These are phyloP conservation scores for Syncephalis fuscata DNA, from an alignment of 371 early-diverging fungal genomes.

Conservation along the genomic window DNA sequence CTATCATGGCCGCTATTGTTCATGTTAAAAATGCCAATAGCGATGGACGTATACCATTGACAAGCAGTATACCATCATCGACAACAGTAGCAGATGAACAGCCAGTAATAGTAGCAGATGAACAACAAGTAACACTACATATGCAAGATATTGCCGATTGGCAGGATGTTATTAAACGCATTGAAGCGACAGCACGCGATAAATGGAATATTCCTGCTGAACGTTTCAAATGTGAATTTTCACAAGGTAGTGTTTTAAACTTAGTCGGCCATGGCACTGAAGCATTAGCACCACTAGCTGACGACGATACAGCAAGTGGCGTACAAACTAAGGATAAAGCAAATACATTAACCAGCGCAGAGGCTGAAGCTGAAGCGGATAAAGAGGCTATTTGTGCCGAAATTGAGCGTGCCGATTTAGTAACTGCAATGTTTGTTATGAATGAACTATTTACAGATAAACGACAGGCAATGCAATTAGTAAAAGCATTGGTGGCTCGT, in stretches of 20 bases:
- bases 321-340: too few species aligned
- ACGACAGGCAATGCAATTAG: conserved; percentile 48
- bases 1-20: conserved; percentile 58
- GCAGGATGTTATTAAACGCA: conserved; percentile 24
- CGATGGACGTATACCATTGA: too few species aligned
- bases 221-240: conserved; percentile 24
- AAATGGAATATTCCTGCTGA: conserved; percentile 21
- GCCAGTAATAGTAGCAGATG: conserved; percentile 19
- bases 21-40: conserved; percentile 7
- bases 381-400: too few species aligned
- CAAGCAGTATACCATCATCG: too few species aligned
- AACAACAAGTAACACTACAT: conserved; percentile 23
- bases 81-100: too few species aligned
- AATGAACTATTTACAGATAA: conserved; percentile 80
- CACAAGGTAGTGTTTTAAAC: conserved; percentile 22
- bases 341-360: too few species aligned
- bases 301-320: conserved; percentile 15
- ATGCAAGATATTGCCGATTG: conserved; percentile 67
- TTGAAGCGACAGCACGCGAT: conserved; percentile 19
- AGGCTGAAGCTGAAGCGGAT: too few species aligned
- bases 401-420: conserved; percentile 36
- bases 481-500: conserved; percentile 38
- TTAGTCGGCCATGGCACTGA: too few species aligned
- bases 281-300: too few species aligned
- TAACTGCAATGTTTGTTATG: conserved; percentile 81